Conservation (phyloP, 805 yeast genomes). For the Ogataea chonburiensis region DNA sequence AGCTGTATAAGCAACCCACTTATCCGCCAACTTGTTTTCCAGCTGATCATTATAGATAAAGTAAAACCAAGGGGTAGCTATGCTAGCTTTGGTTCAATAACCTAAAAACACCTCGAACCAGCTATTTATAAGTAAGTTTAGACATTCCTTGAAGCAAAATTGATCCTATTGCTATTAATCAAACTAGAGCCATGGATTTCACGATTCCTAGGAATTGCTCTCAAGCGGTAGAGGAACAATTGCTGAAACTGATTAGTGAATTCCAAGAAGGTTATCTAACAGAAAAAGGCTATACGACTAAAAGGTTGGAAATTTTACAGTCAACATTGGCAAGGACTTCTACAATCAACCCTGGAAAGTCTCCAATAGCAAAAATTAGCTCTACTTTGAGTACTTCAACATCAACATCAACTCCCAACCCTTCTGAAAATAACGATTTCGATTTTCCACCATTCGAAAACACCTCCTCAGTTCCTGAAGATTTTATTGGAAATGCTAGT, state of each 20-base stretch:
- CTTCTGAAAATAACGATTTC: slow-evolving; percentile 17
- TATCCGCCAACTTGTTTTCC: too few relatives aligned
- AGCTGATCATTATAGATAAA: too few relatives aligned
- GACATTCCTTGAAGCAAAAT: neutral
- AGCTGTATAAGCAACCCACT: too few relatives aligned
- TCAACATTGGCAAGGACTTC: slow-evolving; percentile 16
- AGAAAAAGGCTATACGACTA: slow-evolving; percentile 67
- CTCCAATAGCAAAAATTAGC: slow-evolving; percentile 12
- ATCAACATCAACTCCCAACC: slow-evolving; percentile 16
- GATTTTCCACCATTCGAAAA: slow-evolving; percentile 12
- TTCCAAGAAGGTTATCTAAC: slow-evolving; percentile 70
- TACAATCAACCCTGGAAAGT: slow-evolving; percentile 10
- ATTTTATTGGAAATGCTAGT: slow-evolving; percentile 15
- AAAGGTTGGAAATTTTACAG: slow-evolving; percentile 45
- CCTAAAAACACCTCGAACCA: slow-evolving; percentile 2
- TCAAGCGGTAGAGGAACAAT: slow-evolving; percentile 34
- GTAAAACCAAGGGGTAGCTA: too few relatives aligned
- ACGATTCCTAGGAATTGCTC: slow-evolving; percentile 46
- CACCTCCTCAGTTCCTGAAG: slow-evolving; percentile 15
- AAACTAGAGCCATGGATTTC: slow-evolving; percentile 52
- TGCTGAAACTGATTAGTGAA: slow-evolving; percentile 47
- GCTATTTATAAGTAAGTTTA: neutral
- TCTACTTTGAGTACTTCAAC: slow-evolving; percentile 17
- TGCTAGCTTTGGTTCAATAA: too few relatives aligned
- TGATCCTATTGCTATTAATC: too few relatives aligned